Evolutionary conservation across 169 alveolate species (phyloP), one percentile per base, ranked within the genome.

Genomic region (Cryptosporidium viatorum): DNA sequence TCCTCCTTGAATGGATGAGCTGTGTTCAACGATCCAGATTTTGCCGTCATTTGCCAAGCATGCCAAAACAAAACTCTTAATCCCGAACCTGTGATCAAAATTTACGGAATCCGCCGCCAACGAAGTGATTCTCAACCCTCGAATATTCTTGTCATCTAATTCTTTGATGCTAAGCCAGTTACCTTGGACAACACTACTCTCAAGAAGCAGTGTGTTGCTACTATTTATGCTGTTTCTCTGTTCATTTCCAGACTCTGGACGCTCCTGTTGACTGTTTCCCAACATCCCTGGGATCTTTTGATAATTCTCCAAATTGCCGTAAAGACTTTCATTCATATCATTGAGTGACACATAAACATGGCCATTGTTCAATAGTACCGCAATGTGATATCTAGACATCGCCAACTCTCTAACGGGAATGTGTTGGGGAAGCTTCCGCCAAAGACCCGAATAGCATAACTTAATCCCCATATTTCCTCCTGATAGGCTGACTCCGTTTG

Each of bases 381-480:
- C 74, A 26, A 80, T 80, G 29, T 80, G 89, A 50, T 59, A 41
- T 31, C 89, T 59, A 35, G 89, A 80, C 52, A 80, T 41, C 4
- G 89, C 89, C 18, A 80, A 16, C 26, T 80, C 89, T 59, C 89
- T 59, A 26, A 80, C 89, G 21, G 89, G 89, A 21, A 80, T 62
- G 26, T 80, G 62, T 16, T 59, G 75, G 14, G 89, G 89, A 21
- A 80, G 68, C n/a, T 65, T 80, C 35, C 67, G 69, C 89, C 89
- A 80, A 18, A 80, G 35, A 10, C 65, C 50, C 18, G 89, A 59
- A 67, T 80, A 80, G 16, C 89, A 80, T 5, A 80, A 21, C 35
- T 80, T n/a, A 18, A 60, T 26, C 18, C 74, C 69, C 41, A 74
- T 45, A n/a, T 35, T n/a, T 14, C 35, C 31, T 41, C 84, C 84